Percentiles rank a stretch among this genome's conserved stretches.
Conservation (phyloP, 31 red algal species). For the Asparagopsis taxiformis region DNA sequence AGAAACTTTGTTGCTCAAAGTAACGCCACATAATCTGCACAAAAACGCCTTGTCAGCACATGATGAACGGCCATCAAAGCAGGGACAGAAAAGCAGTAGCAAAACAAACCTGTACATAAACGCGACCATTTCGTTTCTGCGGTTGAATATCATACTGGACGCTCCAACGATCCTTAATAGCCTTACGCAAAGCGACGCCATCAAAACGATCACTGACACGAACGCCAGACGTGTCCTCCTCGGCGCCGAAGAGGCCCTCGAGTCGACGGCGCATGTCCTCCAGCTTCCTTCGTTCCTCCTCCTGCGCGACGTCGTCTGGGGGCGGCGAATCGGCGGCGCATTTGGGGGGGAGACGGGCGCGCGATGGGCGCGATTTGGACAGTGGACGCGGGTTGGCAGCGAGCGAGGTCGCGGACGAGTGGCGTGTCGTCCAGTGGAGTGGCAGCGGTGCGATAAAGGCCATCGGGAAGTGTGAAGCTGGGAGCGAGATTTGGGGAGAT, state of each 20-base stretch:
- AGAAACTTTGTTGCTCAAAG: conserved; percentile 85
- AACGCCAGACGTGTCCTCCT: neutral
- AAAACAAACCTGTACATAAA: conserved; percentile 64
- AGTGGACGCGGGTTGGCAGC: too few species aligned
- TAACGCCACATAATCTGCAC: conserved; percentile 74
- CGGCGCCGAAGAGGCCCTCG: conserved; percentile 57
- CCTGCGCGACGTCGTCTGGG: conserved; percentile 14
- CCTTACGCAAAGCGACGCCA: conserved; percentile 35
- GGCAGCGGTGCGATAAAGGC: too few species aligned
- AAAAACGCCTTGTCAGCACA: neutral
- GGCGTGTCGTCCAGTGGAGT: too few species aligned
- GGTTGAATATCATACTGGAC: conserved; percentile 76
- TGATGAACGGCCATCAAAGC: neutral
- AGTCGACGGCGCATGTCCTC: conserved; percentile 48
- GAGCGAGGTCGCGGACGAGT: too few species aligned
- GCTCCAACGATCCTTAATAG: conserved; percentile 50
- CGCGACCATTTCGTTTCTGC: conserved; percentile 44
- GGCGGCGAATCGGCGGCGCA: neutral
- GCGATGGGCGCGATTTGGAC: too few species aligned
- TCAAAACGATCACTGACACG: conserved; percentile 24
- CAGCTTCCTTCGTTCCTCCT: conserved; percentile 17
- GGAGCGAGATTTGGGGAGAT: too few species aligned
- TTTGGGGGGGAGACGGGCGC: neutral
- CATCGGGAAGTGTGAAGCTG: too few species aligned
- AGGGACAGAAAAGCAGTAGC: neutral